Percentiles rank a stretch among this genome's conserved stretches.
Conservation (phyloP, 257 asterid species). For the Petunia axillaris region DNA sequence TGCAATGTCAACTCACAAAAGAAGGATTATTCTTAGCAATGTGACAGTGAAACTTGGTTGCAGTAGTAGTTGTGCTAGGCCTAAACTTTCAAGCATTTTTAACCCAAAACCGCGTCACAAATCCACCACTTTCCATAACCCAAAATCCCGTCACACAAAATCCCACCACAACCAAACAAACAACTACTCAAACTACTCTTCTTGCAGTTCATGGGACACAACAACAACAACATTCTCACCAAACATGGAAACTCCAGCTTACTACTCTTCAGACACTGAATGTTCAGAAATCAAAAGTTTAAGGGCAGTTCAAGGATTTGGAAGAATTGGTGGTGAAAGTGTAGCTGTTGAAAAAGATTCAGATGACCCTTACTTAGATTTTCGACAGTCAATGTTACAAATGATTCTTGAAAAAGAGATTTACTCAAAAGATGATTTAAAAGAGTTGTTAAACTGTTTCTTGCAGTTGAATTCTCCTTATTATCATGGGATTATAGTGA, state of each 20-base stretch:
- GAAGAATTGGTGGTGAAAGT: constrained; percentile 65
- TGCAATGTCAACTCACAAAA: constrained; percentile 55
- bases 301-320: constrained; percentile 73
- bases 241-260: constrained; percentile 14
- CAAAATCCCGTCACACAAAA: neutral
- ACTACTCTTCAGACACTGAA: constrained; percentile 45
- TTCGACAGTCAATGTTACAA: constrained; percentile 91
- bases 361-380: constrained; percentile 86
- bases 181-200: constrained; percentile 44
- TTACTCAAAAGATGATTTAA: constrained; percentile 74
- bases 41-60: constrained; percentile 61
- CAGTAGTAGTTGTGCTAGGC: constrained; percentile 59
- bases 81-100: constrained; percentile 61
- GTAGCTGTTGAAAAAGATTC: constrained; percentile 90
- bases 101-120: constrained; percentile 47
- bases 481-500: constrained; percentile 73
- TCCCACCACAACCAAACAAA: constrained; percentile 12
- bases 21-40: constrained; percentile 49
- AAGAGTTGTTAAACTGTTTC: constrained; percentile 79
- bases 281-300: constrained; percentile 8
- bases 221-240: constrained; percentile 56
- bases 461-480: constrained; percentile 83
- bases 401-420: constrained; percentile 85
- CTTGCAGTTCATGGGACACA: constrained; percentile 59
- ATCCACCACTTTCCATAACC: neutral